Base-by-base conservation (phyloP, 768 basidiomycete genomes). In the Clavulina sp. region DNA sequence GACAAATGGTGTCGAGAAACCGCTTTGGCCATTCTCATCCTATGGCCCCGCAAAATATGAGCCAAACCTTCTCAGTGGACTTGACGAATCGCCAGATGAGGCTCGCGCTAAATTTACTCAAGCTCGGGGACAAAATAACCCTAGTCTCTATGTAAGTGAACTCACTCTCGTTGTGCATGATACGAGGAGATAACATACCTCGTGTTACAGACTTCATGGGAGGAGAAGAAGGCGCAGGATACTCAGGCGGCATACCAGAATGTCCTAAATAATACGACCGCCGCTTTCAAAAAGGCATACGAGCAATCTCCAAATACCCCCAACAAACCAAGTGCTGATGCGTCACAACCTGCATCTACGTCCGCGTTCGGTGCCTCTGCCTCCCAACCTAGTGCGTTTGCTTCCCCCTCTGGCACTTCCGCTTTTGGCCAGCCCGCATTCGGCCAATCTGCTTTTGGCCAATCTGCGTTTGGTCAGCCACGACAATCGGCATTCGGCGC, bases 1-100 rank as follows among this genome's bases (percentile, higher is more conserved):
- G 5, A 75, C 73, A 1, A 66, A 65, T 2, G 60, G 62, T 21
- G 68, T 65, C 21, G 87, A 91, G 16, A 80, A 77, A 59, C 89
- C 88, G 0, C 41, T 71, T 9, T 95, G 84, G 81, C 80, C 81
- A 13, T 66, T 92, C 0, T 79, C 84, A 0, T 80, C 76, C 0
- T 92, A 84, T 61, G 87, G 72, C 0, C 76, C 84, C 21, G 75
- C 77, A 3, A 93, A 91, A 61, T 60, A 72, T 54, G 85, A 88
- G 56, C 77, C 77, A 0, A 74, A 68, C 21, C 57, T 92, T 4
- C 62, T 95, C 18, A 51, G 65, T 5, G 78, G 76, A 2, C 63
- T 81, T 30, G 88, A 95, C 56, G 70, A 80, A 54, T 82, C 79
- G 0, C 74, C 74, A 0, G 89, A 92, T 59, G 89, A 95, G 63